Percentiles rank a stretch among this genome's conserved stretches.
Conservation (phyloP, 495 filamentous ascomycete species). For the Parathielavia appendiculata region DNA sequence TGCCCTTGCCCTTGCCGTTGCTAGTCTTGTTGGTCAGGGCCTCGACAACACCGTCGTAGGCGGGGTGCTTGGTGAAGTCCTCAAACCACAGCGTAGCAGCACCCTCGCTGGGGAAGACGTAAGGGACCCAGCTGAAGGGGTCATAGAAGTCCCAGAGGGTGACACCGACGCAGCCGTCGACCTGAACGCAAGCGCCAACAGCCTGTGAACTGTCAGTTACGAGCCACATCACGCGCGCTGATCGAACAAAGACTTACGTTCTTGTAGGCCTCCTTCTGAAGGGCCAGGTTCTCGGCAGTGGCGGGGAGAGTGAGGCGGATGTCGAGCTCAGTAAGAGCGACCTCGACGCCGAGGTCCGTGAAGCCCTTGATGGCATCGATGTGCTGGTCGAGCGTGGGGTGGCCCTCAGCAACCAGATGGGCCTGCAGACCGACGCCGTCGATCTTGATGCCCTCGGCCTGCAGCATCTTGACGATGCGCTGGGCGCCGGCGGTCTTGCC, state of each 20-base stretch:
- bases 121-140: slow-evolving; percentile 56
- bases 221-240: no score
- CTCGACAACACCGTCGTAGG: slow-evolving; percentile 39
- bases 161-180: slow-evolving; percentile 57
- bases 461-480: slow-evolving; percentile 51
- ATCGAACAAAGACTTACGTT: slow-evolving; percentile 21
- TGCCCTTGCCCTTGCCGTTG: slow-evolving; percentile 17
- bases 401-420: slow-evolving; percentile 55
- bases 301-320: slow-evolving; percentile 48
- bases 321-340: slow-evolving; percentile 60
- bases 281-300: slow-evolving; percentile 40
- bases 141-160: slow-evolving; percentile 62
- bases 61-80: slow-evolving; percentile 54
- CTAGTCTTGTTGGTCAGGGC: slow-evolving; percentile 32
- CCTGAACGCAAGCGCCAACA: slow-evolving; percentile 54
- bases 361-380: slow-evolving; percentile 47
- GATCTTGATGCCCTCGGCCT: slow-evolving; percentile 51
- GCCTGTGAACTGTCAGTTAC: slow-evolving; percentile 18
- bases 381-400: slow-evolving; percentile 45
- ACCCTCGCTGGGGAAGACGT: slow-evolving; percentile 50
- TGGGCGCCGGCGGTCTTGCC: slow-evolving; percentile 41
- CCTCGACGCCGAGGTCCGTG: slow-evolving; percentile 50
- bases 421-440: slow-evolving; percentile 62
- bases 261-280: slow-evolving; percentile 56
- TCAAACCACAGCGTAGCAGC: slow-evolving; percentile 48